Percentiles rank a stretch among this genome's conserved stretches.
phyloP scores from a whole-genome alignment of 139 green algal genomes.

The Desmodesmus armatus region DNA sequence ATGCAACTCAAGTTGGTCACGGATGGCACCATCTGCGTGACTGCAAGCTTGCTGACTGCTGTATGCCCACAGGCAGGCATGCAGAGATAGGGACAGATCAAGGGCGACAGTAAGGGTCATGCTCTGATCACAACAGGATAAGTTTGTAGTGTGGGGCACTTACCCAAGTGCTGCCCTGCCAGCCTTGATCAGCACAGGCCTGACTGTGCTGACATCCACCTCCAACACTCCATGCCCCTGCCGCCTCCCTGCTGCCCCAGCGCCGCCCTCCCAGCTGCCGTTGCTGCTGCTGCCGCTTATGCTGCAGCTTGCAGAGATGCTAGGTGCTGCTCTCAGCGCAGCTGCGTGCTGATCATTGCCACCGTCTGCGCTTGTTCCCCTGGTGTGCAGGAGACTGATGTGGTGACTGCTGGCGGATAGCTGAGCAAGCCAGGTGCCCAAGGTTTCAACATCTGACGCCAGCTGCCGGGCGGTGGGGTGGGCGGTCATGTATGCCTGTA shows the following conservation, averaged over 20 bases:
- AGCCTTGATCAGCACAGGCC: constrained; percentile 23
- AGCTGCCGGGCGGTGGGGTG: neutral
- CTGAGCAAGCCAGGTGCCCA: neutral
- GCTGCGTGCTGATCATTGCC: no score
- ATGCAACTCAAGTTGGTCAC: no score
- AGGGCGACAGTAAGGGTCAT: no score
- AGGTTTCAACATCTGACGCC: neutral
- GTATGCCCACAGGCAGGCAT: neutral
- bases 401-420: neutral
- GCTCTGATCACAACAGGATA: no score
- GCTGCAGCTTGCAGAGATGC: neutral
- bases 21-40: no score
- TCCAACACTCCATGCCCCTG: neutral
- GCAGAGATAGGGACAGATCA: neutral
- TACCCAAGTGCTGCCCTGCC: neutral
- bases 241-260: neutral
- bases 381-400: neutral
- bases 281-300: neutral
- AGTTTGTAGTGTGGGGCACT: neutral
- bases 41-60: neutral
- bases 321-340: no score
- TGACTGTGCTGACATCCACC: neutral
- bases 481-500: neutral
- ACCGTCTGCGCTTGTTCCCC: neutral
- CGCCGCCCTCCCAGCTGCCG: neutral